These are phyloP conservation scores for Collybia sp. DNA, from an alignment of 768 basidiomycete genomes.

Conservation along the genomic window DNA sequence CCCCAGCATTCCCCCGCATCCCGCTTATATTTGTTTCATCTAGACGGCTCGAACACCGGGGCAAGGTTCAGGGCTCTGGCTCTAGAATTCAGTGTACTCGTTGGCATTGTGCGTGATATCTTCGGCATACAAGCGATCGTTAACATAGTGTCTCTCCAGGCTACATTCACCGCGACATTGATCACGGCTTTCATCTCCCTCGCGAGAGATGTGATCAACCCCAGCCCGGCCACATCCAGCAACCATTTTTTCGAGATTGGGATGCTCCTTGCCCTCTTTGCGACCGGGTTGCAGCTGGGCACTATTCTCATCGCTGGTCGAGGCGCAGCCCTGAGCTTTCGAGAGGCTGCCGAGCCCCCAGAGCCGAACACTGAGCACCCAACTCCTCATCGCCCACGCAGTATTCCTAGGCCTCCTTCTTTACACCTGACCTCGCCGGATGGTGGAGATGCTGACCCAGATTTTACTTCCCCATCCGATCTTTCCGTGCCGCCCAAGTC, in stretches of 20 bases:
- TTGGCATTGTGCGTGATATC: conserved; percentile 17
- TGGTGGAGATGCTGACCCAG: background rate
- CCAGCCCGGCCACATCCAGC: conserved; percentile 2
- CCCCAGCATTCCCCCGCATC: too few species aligned
- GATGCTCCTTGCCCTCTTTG: conserved; percentile 25
- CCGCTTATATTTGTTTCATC: too few species aligned
- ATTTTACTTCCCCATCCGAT: too few species aligned
- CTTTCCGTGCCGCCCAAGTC: conserved; percentile 4
- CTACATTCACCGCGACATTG: conserved; percentile 23
- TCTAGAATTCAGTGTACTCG: conserved; percentile 22
- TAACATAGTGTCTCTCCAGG: conserved; percentile 10
- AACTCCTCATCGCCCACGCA: background rate
- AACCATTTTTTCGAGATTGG: conserved; percentile 20
- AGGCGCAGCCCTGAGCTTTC: conserved; percentile 19
- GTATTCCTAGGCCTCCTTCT: too few species aligned
- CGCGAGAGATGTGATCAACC: conserved; percentile 14
- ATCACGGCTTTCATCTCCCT: conserved; percentile 22
- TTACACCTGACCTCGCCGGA: background rate
- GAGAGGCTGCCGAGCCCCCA: conserved; percentile 5
- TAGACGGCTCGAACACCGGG: too few species aligned
- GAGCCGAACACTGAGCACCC: background rate
- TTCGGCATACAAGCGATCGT: background rate
- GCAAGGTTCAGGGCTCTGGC: conserved; percentile 3
- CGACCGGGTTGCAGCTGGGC: conserved; percentile 23
- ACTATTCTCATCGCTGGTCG: conserved; percentile 25